Conservation (phyloP, 2,329 filamentous ascomycete genomes). For the Sclerotinia glacialis region DNA sequence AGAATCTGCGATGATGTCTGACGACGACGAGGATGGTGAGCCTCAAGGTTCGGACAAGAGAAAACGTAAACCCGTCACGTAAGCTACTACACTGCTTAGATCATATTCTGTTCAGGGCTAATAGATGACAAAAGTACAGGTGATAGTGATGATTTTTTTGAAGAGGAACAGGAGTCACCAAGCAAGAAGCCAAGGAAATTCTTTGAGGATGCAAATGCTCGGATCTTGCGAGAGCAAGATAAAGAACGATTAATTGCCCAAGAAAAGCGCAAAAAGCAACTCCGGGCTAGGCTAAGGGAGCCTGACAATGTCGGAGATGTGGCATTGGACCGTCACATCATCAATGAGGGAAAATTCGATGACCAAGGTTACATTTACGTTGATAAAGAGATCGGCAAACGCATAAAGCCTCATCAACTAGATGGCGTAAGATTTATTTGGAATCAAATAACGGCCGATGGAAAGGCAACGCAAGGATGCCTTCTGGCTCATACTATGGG, state of each 20-base stretch:
- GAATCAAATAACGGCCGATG: slow-evolving; percentile 64
- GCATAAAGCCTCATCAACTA: slow-evolving; percentile 78
- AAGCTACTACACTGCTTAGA: slow-evolving; percentile 15
- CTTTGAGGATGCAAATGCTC: slow-evolving; percentile 46
- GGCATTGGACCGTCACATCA: slow-evolving; percentile 51
- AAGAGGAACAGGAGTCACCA: slow-evolving; percentile 14
- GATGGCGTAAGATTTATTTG: slow-evolving; percentile 84
- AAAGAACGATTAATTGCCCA: slow-evolving; percentile 53
- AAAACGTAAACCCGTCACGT: slow-evolving; percentile 22
- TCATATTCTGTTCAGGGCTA: not conserved
- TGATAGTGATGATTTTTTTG: slow-evolving; percentile 10
- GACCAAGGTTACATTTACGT: slow-evolving; percentile 62
- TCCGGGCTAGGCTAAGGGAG: slow-evolving; percentile 47
- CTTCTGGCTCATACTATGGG: slow-evolving; percentile 89
- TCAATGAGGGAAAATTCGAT: slow-evolving; percentile 65
- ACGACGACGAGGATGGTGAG: slow-evolving; percentile 33
- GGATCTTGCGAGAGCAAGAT: slow-evolving; percentile 54
- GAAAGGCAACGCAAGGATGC: slow-evolving; percentile 65
- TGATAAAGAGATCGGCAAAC: slow-evolving; percentile 57
- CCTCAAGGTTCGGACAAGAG: slow-evolving; percentile 46
- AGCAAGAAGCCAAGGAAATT: slow-evolving; percentile 42
- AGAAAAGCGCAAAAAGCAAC: slow-evolving; percentile 49
- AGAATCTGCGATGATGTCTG: not conserved
- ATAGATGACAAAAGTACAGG: not conserved
- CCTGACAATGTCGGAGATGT: slow-evolving; percentile 46